Percentiles rank a stretch among this genome's conserved stretches.
Evolutionary conservation across 441 rosid genomes (phyloP).

Genomic region (Adansonia grandidieri): DNA sequence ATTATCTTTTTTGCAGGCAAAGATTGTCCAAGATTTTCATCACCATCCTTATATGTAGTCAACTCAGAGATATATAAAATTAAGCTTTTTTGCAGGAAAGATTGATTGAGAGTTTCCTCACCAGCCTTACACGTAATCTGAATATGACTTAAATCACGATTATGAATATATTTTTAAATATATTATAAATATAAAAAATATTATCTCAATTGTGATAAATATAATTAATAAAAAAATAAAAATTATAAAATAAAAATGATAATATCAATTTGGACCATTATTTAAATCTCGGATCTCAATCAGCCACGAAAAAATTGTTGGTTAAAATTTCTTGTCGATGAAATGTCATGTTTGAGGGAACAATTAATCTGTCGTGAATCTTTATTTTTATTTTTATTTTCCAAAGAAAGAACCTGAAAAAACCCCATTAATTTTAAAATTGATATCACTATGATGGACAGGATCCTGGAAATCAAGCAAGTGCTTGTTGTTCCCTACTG

Average conservation of each 20-base stretch:
- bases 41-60: neutral
- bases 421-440: neutral
- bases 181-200: too few species aligned
- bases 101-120: too few species aligned
- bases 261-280: too few species aligned
- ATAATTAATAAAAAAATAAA: too few species aligned
- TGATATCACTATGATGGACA: neutral
- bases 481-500: constrained; percentile 18
- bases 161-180: too few species aligned
- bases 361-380: neutral
- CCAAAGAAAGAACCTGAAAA: neutral
- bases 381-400: neutral
- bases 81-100: too few species aligned
- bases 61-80: too few species aligned
- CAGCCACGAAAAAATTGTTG: neutral
- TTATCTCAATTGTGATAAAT: too few species aligned
- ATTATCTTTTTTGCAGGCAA: neutral
- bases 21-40: neutral
- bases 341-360: neutral
- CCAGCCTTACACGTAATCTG: too few species aligned
- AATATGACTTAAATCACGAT: too few species aligned
- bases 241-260: too few species aligned
- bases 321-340: constrained; percentile 19
- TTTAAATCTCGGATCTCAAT: too few species aligned
- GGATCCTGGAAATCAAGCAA: neutral